Conservation (phyloP, 164 flowering plant genomes). For the Akebia trifoliata region DNA sequence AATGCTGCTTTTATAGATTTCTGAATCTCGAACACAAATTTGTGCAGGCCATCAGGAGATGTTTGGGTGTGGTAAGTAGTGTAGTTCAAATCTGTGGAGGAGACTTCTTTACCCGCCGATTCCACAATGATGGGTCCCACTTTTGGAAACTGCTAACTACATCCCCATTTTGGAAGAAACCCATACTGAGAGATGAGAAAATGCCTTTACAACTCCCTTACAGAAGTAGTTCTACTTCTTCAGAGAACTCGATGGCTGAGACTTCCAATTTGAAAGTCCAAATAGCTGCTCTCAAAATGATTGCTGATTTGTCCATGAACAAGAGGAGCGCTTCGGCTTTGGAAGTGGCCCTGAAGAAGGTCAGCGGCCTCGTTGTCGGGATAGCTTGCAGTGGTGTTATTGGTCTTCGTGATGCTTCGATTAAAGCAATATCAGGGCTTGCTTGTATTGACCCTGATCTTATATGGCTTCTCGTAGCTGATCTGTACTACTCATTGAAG, state of each 20-base stretch:
- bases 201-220: slow-evolving; percentile 69
- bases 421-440: slow-evolving; percentile 66
- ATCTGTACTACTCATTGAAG: slow-evolving; percentile 70
- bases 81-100: slow-evolving; percentile 78
- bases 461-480: slow-evolving; percentile 89
- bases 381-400: slow-evolving; percentile 74
- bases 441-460: slow-evolving; percentile 82
- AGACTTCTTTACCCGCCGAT: slow-evolving; percentile 89
- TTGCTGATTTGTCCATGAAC: slow-evolving; percentile 59
- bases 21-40: too few species aligned
- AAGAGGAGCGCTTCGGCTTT: slow-evolving; percentile 70
- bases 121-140: slow-evolving; percentile 69
- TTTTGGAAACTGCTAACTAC: slow-evolving; percentile 76
- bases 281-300: slow-evolving; percentile 76
- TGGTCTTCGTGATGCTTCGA: slow-evolving; percentile 60
- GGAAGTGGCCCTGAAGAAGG: slow-evolving; percentile 70
- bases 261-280: slow-evolving; percentile 73
- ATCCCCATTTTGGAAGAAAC: slow-evolving; percentile 52
- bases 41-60: slow-evolving; percentile 62
- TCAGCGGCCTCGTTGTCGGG: slow-evolving; percentile 79
- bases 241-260: slow-evolving; percentile 60
- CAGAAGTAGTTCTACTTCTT: slow-evolving; percentile 32
- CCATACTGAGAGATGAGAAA: slow-evolving; percentile 33
- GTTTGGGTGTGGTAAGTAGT: slow-evolving; percentile 50
- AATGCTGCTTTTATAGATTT: too few species aligned